Conservation (phyloP, 345 rosid genomes). For the Atalantia buxifolia region DNA sequence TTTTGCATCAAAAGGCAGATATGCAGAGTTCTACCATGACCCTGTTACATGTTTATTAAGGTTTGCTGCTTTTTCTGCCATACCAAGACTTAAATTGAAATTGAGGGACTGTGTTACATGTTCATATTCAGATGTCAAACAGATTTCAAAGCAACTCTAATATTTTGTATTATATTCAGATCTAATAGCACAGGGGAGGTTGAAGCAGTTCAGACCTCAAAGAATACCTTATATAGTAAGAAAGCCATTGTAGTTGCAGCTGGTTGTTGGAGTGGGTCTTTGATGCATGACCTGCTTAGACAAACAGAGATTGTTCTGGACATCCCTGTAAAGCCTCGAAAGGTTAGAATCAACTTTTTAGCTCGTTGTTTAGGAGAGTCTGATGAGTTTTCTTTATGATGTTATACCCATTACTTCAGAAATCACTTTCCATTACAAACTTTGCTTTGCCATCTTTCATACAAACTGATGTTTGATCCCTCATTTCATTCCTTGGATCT, state of each 20-base stretch:
- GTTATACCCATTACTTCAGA: no score
- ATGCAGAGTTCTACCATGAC: conserved; percentile 77
- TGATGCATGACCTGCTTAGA: conserved; percentile 52
- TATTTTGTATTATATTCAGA: conserved; percentile 28
- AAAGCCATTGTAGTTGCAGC: conserved; percentile 78
- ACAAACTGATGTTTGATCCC: not conserved
- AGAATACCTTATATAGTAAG: conserved; percentile 51
- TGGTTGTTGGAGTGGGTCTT: conserved; percentile 88
- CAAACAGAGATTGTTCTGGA: conserved; percentile 40
- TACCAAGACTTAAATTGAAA: not conserved
- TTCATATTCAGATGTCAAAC: not conserved
- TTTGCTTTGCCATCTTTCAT: not conserved
- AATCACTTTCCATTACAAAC: not conserved
- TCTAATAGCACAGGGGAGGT: conserved; percentile 45
- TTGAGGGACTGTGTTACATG: not conserved
- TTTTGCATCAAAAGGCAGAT: conserved; percentile 61
- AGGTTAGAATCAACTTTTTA: conserved; percentile 40
- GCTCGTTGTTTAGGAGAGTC: no score
- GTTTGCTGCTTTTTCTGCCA: conserved; percentile 25
- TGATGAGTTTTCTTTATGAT: no score
- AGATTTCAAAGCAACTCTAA: not conserved
- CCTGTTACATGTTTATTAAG: conserved; percentile 67
- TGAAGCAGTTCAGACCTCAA: conserved; percentile 63
- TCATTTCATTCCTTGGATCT: not conserved
- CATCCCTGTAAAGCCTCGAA: conserved; percentile 82